Percentiles rank a stretch among this genome's conserved stretches.
Evolutionary conservation across 441 rosid species (phyloP).

Genomic region (Breynia disticha): DNA sequence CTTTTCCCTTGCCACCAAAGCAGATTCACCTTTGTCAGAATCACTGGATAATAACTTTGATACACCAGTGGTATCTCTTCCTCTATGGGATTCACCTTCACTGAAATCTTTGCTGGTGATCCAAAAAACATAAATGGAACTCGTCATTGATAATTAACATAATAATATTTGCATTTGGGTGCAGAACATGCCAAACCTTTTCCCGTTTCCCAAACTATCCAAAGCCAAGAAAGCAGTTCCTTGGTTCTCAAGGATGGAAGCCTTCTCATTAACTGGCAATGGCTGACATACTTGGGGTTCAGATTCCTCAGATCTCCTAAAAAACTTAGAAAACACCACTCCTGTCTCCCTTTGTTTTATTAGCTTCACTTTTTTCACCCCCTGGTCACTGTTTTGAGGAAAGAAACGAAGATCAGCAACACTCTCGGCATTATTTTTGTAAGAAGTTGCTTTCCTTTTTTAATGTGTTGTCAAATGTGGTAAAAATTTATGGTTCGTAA

Average conservation of each 20-base stretch:
- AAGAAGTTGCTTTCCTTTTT: too few relatives aligned
- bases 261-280: slow-evolving; percentile 19
- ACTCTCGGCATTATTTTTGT: neutral
- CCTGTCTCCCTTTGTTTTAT: slow-evolving; percentile 31
- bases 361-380: slow-evolving; percentile 15
- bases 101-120: slow-evolving; percentile 16
- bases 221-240: slow-evolving; percentile 13
- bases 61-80: slow-evolving; percentile 17
- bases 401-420: slow-evolving; percentile 11
- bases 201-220: slow-evolving; percentile 20
- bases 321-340: slow-evolving; percentile 26
- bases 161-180: slow-evolving; percentile 3
- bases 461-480: too few relatives aligned
- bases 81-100: slow-evolving; percentile 15
- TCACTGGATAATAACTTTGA: slow-evolving; percentile 18
- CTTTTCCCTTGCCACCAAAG: slow-evolving; percentile 19
- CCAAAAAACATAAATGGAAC: neutral
- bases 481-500: neutral
- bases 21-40: slow-evolving; percentile 14
- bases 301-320: slow-evolving; percentile 24
- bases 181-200: slow-evolving; percentile 22
- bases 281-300: slow-evolving; percentile 21
- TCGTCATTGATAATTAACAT: neutral
- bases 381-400: slow-evolving; percentile 23
- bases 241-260: slow-evolving; percentile 22